Base-by-base conservation (phyloP, 2,329 filamentous ascomycete genomes). In the Talaromyces islandicus region DNA sequence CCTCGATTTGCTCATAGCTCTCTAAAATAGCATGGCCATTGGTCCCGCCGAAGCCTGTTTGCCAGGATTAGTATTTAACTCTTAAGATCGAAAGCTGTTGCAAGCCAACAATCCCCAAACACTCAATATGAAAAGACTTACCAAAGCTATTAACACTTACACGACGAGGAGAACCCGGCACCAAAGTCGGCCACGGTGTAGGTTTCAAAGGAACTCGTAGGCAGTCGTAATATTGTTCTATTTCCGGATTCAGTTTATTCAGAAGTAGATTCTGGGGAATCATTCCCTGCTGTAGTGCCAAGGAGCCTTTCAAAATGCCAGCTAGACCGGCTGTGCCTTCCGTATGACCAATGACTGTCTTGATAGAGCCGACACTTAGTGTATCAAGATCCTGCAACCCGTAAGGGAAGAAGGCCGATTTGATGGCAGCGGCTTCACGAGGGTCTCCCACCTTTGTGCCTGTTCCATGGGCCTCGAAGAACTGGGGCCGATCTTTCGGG, bases 381-480 rank as follows among this genome's bases (percentile, higher is more conserved):
- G 52, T 55, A 12, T 53, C 30, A 1, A 27, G 14, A 2, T 24
- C n/a, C 29, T 24, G 1, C 27, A 38, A n/a, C n/a, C n/a, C n/a
- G n/a, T n/a, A n/a, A n/a, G n/a, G n/a, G n/a, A n/a, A n/a, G n/a
- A 38, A 38, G 32, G 7, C 10, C 4, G 32, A 38, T 3, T 38
- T 3, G 32, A 38, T 38, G 4, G 32, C 32, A 7, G 32, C 32
- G 1, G 56, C 57, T 59, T 59, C 35, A 29, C 59, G 25, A 11
- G 67, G 69, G 55, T 72, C 70, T 24, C 70, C 69, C 17, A 62
- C 66, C 21, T 59, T 54, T 7, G 67, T 69, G 1, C 69, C 70
- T 1, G 77, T 79, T 25, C 75, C 76, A 60, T 79, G 77, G 4
- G 70, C 70, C 38, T 79, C 70, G 25, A 78, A 76, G 60, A 70